A percentile compares a stretch with the other conserved stretches of the same genome.
These are phyloP conservation scores for Fusarium udum DNA, from an alignment of 2,329 filamentous ascomycete genomes.

Conservation along the genomic window DNA sequence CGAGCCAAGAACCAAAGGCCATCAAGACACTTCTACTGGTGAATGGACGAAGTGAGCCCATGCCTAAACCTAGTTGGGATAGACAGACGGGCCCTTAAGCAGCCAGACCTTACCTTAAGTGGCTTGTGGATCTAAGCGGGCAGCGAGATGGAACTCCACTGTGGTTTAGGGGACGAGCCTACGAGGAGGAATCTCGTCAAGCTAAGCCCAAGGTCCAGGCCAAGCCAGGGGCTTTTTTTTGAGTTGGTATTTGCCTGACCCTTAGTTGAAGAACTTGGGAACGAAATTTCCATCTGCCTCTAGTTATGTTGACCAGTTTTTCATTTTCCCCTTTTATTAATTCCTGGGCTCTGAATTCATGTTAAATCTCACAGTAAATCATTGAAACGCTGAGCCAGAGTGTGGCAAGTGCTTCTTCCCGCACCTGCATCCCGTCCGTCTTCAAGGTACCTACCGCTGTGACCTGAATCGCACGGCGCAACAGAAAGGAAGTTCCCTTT, in stretches of 20 bases:
- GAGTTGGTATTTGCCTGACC: slow-evolving; percentile 6
- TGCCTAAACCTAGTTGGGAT: slow-evolving; percentile 32
- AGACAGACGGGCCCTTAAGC: background rate
- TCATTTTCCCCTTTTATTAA: background rate
- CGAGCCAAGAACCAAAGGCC: slow-evolving; percentile 29
- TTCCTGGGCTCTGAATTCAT: background rate
- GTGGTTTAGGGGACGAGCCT: slow-evolving; percentile 31
- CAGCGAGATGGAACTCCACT: slow-evolving; percentile 30
- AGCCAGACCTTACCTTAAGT: slow-evolving; percentile 30
- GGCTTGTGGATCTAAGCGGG: slow-evolving; percentile 26
- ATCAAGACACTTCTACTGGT: slow-evolving; percentile 37
- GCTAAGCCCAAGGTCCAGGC: slow-evolving; percentile 7
- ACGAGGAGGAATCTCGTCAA: slow-evolving; percentile 11
- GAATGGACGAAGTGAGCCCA: slow-evolving; percentile 13
- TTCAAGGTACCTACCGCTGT: slow-evolving; percentile 12
- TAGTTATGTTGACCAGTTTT: background rate
- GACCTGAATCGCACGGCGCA: slow-evolving; percentile 41
- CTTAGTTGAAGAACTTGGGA: background rate
- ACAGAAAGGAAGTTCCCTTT: slow-evolving; percentile 26
- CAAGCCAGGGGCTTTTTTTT: slow-evolving; percentile 21
- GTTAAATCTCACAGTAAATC: background rate
- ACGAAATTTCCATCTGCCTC: slow-evolving; percentile 1
- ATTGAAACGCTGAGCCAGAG: slow-evolving; percentile 17
- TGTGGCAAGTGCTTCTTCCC: slow-evolving; percentile 30
- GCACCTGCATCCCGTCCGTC: slow-evolving; percentile 11